Evolutionary conservation across 306 rosid species (phyloP), one percentile per base, ranked within the genome.

Genomic region (Quercus mongolica): DNA sequence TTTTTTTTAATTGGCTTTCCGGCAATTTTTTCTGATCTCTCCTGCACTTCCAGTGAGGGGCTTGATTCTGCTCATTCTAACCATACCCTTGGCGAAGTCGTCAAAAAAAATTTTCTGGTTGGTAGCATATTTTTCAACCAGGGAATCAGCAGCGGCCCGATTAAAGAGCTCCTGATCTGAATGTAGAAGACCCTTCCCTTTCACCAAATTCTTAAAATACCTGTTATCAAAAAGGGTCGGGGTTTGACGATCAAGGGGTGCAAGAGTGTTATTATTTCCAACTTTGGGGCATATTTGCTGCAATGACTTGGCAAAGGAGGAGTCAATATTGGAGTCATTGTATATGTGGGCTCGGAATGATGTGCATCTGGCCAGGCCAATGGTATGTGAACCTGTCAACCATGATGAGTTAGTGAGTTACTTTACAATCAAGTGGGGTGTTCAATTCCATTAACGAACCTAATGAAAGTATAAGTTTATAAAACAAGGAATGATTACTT

Each of bases 21-120:
- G 84, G 75, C 92, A 91, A 80, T 89, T 82, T 75, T 69, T 69
- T 83, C 96, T 89, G 87, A 88, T 82, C 79, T 89, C 83, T 30
- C 97, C 91, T 31, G 80, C 28, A 58, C 59, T 76, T 75, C 89
- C 92, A 0, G 90, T 88, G 74, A 88, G 94, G 64, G 88, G 90
- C 17, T 79, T 69, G 58, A 89, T 88, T 3, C 49, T 80, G 78
- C 92, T 76, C 94, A 89, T 74, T 73, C 80, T 86, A 72, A 85
- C 64, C 92, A 88, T 89, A 55, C 83, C 73, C 75, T 74, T 9
- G 44, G 89, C 86, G 56, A 90, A 86, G 82, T 88, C 87, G 9
- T 73, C 3, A 58, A 79, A 88, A 73, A 88, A 90, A 17, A 64
- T 41, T 0, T 11, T 26, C 2, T 6, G 8, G 61, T 85, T 1